Conservation (phyloP, 805 yeast genomes). For the Lachancea sp. region DNA sequence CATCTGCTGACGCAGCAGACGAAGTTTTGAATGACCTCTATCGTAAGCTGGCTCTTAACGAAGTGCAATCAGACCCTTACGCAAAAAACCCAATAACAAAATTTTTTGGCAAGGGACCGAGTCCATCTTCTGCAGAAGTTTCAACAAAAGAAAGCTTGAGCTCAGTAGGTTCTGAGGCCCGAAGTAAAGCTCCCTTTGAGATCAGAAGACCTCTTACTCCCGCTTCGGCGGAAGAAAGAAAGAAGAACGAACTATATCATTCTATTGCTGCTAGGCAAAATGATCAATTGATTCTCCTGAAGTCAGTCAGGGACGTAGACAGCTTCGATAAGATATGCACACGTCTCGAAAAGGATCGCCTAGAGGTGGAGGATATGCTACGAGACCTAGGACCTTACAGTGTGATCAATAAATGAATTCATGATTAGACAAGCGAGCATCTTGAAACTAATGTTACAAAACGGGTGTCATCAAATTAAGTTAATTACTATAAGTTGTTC, state of each 20-base stretch:
- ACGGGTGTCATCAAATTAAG: not conserved
- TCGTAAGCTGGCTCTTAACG: conserved; percentile 21
- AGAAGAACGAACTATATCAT: conserved; percentile 19
- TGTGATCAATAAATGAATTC: conserved; percentile 36
- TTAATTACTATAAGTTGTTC: not conserved
- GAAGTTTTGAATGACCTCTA: conserved; percentile 26
- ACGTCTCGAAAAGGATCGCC: conserved; percentile 49
- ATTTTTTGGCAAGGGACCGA: conserved; percentile 1
- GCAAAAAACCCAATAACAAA: conserved; percentile 4
- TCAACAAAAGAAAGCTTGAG: conserved; percentile 14
- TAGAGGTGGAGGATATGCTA: conserved; percentile 47
- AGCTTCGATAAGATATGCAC: conserved; percentile 67
- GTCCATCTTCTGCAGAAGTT: not conserved
- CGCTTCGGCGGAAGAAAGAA: conserved; percentile 19
- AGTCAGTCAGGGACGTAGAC: conserved; percentile 45
- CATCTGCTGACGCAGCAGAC: conserved; percentile 25
- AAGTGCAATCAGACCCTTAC: not conserved
- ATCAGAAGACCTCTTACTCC: conserved; percentile 20
- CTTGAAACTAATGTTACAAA: too few species aligned
- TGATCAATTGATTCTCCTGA: conserved; percentile 30
- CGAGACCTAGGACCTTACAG: conserved; percentile 45
- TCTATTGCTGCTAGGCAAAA: conserved; percentile 28
- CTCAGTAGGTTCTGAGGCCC: conserved; percentile 4
- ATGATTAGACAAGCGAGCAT: not conserved
- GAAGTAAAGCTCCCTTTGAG: conserved; percentile 24